Evolutionary conservation across 2,329 filamentous ascomycete species (phyloP), one percentile per base, ranked within the genome.

Genomic region (Sporothrix protearum): DNA sequence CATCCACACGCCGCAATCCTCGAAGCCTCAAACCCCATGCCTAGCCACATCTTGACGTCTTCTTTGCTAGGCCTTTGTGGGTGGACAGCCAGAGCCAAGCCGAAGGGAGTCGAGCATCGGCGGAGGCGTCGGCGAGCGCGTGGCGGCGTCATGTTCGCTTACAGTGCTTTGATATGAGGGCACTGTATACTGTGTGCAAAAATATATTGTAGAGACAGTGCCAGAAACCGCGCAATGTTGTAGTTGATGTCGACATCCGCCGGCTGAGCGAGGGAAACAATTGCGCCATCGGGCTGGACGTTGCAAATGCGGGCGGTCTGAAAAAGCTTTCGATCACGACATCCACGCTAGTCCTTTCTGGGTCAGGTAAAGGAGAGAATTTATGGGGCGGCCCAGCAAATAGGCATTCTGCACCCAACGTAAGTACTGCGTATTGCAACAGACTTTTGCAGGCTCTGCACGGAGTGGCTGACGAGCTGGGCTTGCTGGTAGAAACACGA

Each of bases 251-350:
- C 78, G 76, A 76, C 69, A 71, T 75, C 75, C 36, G 67, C 49
- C 47, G 47, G 71, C 51, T n/a, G 53, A 16, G 68, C 25, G 16
- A 45, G 16, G 14, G 51, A 51, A 49, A 39, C 64, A 71, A 75
- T 75, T 75, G 74, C 74, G 74, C 73, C 74, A 75, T 75, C 72
- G 71, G 42, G n/a, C 39, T 47, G 55, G 53, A 28, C 33, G 25
- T 25, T 19, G 55, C 51, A 36, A 68, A 71, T 72, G 69, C n/a
- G 30, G n/a, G 30, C 42, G 47, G n/a, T 7, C 25, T 51, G 42
- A 28, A 72, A 74, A 73, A 74, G 69, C 57, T 59, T 72, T 71
- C 69, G 76, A 81, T 81, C 79, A 80, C 79, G 79, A 79, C 76
- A 81, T 80, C 77, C 74, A 73, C 79, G 77, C 80, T 81, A 81